phyloP scores from a whole-genome alignment of 441 rosid species.

The Erodium moschatum region DNA sequence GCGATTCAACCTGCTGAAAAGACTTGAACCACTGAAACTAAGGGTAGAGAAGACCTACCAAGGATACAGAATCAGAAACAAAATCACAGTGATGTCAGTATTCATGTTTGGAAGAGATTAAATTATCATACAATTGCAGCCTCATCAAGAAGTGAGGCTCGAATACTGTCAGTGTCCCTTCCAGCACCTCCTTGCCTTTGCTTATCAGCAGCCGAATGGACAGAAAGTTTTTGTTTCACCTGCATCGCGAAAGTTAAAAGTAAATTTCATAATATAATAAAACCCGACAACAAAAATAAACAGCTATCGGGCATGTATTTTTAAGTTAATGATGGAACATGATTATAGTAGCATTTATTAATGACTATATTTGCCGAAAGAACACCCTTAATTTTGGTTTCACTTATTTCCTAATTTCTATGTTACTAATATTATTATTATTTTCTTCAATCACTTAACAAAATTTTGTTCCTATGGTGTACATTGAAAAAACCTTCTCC shows the following conservation, averaged over 20 bases:
- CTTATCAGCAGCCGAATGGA: constrained; percentile 46
- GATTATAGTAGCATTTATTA: neutral
- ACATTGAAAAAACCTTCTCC: neutral
- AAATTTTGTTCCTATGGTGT: neutral
- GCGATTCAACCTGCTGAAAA: constrained; percentile 55
- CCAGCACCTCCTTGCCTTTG: constrained; percentile 59
- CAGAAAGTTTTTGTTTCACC: constrained; percentile 62
- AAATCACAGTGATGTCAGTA: constrained; percentile 5
- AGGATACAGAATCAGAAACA: constrained; percentile 18
- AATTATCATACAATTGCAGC: constrained; percentile 62
- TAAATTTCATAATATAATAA: constrained; percentile 7
- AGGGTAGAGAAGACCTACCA: constrained; percentile 83
- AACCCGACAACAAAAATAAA: neutral
- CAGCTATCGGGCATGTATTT: neutral
- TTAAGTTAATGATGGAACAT: neutral
- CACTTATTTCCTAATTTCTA: neutral
- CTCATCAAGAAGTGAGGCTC: constrained; percentile 72
- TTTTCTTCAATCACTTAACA: neutral
- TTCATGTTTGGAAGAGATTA: constrained; percentile 16
- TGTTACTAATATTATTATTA: neutral
- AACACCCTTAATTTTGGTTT: neutral
- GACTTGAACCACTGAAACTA: constrained; percentile 83
- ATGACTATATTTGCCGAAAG: neutral
- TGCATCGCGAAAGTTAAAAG: constrained; percentile 26
- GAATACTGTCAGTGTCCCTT: constrained; percentile 59